These are phyloP conservation scores for Pholiota microspora DNA, from an alignment of 768 basidiomycete species.

Conservation along the genomic window DNA sequence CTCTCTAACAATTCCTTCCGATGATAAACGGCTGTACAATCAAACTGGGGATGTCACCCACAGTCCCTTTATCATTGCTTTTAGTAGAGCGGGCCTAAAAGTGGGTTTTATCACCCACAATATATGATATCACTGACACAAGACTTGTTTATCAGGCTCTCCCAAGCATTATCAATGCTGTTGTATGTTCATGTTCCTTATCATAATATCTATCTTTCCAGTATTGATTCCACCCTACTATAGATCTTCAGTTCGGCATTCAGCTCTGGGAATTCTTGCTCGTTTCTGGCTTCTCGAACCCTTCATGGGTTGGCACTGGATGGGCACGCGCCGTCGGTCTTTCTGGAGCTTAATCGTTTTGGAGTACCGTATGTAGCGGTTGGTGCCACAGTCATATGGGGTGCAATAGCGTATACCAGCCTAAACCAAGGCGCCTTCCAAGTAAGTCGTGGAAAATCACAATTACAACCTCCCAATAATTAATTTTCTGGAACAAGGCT, in stretches of 20 bases:
- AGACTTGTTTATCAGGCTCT: conserved; percentile 21
- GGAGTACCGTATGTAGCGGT: conserved; percentile 30
- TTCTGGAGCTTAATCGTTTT: conserved; percentile 29
- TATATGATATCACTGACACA: background rate
- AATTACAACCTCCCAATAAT: no score
- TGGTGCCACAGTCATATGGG: conserved; percentile 23
- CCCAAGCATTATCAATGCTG: conserved; percentile 49
- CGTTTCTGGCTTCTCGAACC: conserved; percentile 42
- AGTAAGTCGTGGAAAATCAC: conserved; percentile 12
- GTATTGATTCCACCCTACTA: background rate
- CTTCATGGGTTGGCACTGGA: conserved; percentile 38
- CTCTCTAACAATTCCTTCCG: conserved; percentile 65
- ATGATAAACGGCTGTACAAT: conserved; percentile 37
- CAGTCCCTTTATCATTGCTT: conserved; percentile 76
- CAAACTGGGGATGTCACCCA: conserved; percentile 40
- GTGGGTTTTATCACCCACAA: conserved; percentile 22
- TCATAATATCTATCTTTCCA: background rate
- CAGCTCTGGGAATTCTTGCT: conserved; percentile 55
- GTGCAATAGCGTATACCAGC: conserved; percentile 26
- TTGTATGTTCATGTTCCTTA: conserved; percentile 27
- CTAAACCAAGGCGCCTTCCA: conserved; percentile 25
- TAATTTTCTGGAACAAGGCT: conserved; percentile 15
- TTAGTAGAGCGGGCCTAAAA: conserved; percentile 57
- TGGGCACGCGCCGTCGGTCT: conserved; percentile 32
- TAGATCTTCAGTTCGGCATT: conserved; percentile 53